Conservation (phyloP, 1,139 yeast species). For the Arxiozyma bovina region DNA sequence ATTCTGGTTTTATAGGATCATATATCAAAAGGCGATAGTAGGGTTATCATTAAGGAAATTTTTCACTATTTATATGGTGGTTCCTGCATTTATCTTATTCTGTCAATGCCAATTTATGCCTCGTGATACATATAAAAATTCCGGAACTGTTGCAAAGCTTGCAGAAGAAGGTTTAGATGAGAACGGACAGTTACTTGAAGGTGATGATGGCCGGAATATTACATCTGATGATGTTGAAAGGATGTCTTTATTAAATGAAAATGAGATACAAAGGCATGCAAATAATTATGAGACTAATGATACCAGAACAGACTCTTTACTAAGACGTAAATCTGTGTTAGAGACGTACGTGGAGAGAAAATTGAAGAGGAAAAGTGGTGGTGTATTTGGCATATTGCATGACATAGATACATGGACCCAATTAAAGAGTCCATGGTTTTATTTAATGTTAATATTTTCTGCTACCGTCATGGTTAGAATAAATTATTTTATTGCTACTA, state of each 20-base stretch:
- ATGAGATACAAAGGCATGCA: constrained; percentile 6
- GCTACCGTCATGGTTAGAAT: constrained; percentile 83
- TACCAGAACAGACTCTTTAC: background rate
- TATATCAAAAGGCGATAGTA: constrained; percentile 39
- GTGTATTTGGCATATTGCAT: constrained; percentile 81
- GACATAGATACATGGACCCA: constrained; percentile 55
- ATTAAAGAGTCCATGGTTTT: constrained; percentile 68
- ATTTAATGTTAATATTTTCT: constrained; percentile 66
- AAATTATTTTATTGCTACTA: constrained; percentile 84
- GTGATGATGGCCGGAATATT: constrained; percentile 28
- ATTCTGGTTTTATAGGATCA: constrained; percentile 55
- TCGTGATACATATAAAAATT: constrained; percentile 58
- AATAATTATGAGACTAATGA: background rate
- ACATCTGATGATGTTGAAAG: constrained; percentile 28
- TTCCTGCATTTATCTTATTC: constrained; percentile 63
- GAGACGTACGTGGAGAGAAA: constrained; percentile 55
- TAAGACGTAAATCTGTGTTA: constrained; percentile 42
- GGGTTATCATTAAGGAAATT: constrained; percentile 41
- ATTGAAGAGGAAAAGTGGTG: constrained; percentile 50
- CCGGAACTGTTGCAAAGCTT: constrained; percentile 56
- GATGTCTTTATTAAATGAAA: constrained; percentile 20
- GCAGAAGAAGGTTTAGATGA: constrained; percentile 67
- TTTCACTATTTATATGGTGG: constrained; percentile 56
- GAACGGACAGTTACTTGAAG: constrained; percentile 30
- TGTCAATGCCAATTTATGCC: constrained; percentile 82